Percentiles rank a stretch among this genome's conserved stretches.
Evolutionary conservation across 371 early-diverging fungal species (phyloP).

Genomic region (Haplosporangium sp.): DNA sequence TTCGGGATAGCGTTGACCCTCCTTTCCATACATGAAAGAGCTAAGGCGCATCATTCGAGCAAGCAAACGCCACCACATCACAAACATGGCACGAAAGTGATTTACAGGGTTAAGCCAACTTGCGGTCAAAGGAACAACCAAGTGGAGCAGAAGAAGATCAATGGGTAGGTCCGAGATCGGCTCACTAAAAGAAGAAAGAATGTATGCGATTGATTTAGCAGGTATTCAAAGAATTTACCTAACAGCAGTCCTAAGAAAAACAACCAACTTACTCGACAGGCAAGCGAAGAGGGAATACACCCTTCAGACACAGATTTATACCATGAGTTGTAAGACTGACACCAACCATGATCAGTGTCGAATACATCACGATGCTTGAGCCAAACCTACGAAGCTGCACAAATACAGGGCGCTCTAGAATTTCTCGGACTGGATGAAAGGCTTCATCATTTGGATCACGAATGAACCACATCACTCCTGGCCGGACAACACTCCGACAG

Average conservation of each 20-base stretch:
- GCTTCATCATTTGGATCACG: conserved; percentile 95
- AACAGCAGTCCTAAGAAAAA: not conserved
- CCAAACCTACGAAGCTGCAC: conserved; percentile 84
- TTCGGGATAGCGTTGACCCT: conserved; percentile 61
- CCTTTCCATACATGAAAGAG: conserved; percentile 82
- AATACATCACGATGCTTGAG: conserved; percentile 83
- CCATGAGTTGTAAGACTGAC: conserved; percentile 69
- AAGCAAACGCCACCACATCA: conserved; percentile 70
- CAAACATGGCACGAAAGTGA: conserved; percentile 55
- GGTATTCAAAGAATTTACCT: not conserved
- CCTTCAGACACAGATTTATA: conserved; percentile 35
- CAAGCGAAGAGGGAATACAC: conserved; percentile 66
- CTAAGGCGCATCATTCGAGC: conserved; percentile 75
- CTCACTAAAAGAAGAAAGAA: conserved; percentile 56
- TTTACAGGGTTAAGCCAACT: conserved; percentile 62
- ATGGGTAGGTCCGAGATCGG: conserved; percentile 80
- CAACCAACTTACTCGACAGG: conserved; percentile 59
- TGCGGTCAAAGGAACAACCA: conserved; percentile 73
- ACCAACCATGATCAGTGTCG: conserved; percentile 73
- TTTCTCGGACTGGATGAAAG: conserved; percentile 92
- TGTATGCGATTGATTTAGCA: not conserved
- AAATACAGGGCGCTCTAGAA: conserved; percentile 79
- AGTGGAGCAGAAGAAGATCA: conserved; percentile 79
- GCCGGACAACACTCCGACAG: conserved; percentile 84
- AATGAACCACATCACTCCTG: conserved; percentile 96